These are phyloP conservation scores for Periglandula ipomoeae DNA, from an alignment of 2,329 filamentous ascomycete species.

Conservation along the genomic window DNA sequence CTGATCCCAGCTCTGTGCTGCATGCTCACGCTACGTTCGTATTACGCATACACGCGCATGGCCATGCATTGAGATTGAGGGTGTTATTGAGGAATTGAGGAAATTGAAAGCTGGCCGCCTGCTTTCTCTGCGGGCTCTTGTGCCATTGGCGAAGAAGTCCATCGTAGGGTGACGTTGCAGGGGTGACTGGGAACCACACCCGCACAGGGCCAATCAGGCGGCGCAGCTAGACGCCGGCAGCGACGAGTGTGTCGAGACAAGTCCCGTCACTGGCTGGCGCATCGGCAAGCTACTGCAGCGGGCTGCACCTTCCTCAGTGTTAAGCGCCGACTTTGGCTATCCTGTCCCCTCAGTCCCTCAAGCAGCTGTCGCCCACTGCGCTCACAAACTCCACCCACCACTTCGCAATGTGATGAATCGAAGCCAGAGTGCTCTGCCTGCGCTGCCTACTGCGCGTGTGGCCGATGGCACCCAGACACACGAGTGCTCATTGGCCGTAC, in stretches of 20 bases:
- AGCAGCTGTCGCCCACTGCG: background rate
- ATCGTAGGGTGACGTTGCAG: slow-evolving; percentile 5
- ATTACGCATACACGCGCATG: background rate
- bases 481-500: background rate
- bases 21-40: background rate
- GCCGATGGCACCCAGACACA: background rate
- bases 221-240: slow-evolving; percentile 15
- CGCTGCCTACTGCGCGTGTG: too few species aligned
- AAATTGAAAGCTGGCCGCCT: background rate
- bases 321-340: slow-evolving; percentile 2
- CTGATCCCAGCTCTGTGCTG: too few species aligned
- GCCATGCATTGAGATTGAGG: too few species aligned
- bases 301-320: background rate
- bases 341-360: background rate
- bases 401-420: background rate
- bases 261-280: slow-evolving; percentile 5
- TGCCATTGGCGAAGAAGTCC: background rate
- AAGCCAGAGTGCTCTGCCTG: background rate
- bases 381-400: background rate
- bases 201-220: slow-evolving; percentile 13
- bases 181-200: background rate
- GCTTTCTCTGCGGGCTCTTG: background rate
- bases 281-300: slow-evolving; percentile 4
- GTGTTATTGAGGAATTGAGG: too few species aligned
- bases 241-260: background rate